Evolutionary conservation across 2,329 filamentous ascomycete genomes (phyloP), one percentile per base, ranked within the genome.

Genomic region (Onygenales sp.): DNA sequence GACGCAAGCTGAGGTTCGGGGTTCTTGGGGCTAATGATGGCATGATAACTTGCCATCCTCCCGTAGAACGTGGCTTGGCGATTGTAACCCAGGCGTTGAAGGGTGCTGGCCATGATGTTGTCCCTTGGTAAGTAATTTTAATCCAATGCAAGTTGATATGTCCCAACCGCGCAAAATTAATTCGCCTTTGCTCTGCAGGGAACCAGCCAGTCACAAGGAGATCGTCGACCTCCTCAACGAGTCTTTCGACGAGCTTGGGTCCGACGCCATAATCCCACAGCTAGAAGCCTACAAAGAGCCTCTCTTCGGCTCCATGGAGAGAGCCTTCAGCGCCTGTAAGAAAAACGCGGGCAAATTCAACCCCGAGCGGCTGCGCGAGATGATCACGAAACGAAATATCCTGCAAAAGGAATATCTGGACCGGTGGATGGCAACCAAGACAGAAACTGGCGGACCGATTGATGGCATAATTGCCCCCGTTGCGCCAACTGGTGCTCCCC

Each of bases 1-100:
- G 66, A 10, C 62, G 67, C 11, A 70, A 67, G 51, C 57, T 73
- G 14, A 61, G 65, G 31, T 64, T 72, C 47, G 70, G 69, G 0
- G 59, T 72, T n/a, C 62, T 71, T 47, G 63, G 62, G 17, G 62
- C 63, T 51, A 62, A 66, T 33, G 70, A 74, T 44, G 66, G 65
- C 4, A 60, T 65, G 8, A 62, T 67, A 11, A 64, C 59, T 31
- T 65, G 68, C 13, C 66, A 72, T 34, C 71, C 70, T 2, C 70
- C 70, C 1, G 63, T 73, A 32, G 58, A 63, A 48, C 61, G 70
- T 10, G 69, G 64, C 36, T 55, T 71, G n/a, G 61, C 58, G 13
- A 62, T 64, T 37, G 67, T 66, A 3, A 63, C 62, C 47, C 59
- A 59, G 43, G 64, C 65, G 2, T 60, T 71, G 5, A 63, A 64